Evolutionary conservation across 768 basidiomycete genomes (phyloP).

Genomic region (Suillus occidentalis): DNA sequence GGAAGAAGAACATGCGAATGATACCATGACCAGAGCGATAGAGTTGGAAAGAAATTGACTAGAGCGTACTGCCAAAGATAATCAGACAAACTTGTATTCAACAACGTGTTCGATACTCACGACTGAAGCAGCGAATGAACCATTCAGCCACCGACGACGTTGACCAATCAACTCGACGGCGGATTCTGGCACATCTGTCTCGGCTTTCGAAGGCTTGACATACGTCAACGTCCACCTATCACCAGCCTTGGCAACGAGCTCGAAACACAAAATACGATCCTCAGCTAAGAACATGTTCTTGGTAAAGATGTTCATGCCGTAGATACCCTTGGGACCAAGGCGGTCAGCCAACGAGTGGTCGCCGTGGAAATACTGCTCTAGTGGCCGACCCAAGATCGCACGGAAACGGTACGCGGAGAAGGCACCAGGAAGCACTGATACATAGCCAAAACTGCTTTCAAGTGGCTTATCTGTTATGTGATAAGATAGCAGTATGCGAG

Average conservation of each 20-base stretch:
- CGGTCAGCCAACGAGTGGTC: slow-evolving; percentile 90
- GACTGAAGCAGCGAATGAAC: slow-evolving; percentile 90
- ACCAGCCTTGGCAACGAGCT: slow-evolving; percentile 87
- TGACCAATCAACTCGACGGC: slow-evolving; percentile 93
- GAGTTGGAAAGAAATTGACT: slow-evolving; percentile 89
- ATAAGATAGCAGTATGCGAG: slow-evolving; percentile 13
- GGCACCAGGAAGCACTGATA: slow-evolving; percentile 92
- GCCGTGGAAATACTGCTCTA: slow-evolving; percentile 85
- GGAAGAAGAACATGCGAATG: slow-evolving; percentile 95
- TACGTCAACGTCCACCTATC: slow-evolving; percentile 88
- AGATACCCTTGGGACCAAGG: slow-evolving; percentile 89
- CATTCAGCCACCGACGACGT: slow-evolving; percentile 95
- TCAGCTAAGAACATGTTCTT: slow-evolving; percentile 93
- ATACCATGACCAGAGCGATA: slow-evolving; percentile 87
- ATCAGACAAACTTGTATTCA: not conserved
- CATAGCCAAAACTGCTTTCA: slow-evolving; percentile 95
- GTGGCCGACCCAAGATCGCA: slow-evolving; percentile 85
- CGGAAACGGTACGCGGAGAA: slow-evolving; percentile 96
- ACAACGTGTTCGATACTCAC: slow-evolving; percentile 43
- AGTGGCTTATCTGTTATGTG: slow-evolving; percentile 74
- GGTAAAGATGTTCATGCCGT: slow-evolving; percentile 97
- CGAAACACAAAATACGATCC: slow-evolving; percentile 97
- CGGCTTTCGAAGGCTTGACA: slow-evolving; percentile 94
- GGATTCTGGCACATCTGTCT: slow-evolving; percentile 95
- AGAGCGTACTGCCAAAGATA: slow-evolving; percentile 66